Conservation (phyloP, 2,329 filamentous ascomycete species). For the Juglanconis juglandina region DNA sequence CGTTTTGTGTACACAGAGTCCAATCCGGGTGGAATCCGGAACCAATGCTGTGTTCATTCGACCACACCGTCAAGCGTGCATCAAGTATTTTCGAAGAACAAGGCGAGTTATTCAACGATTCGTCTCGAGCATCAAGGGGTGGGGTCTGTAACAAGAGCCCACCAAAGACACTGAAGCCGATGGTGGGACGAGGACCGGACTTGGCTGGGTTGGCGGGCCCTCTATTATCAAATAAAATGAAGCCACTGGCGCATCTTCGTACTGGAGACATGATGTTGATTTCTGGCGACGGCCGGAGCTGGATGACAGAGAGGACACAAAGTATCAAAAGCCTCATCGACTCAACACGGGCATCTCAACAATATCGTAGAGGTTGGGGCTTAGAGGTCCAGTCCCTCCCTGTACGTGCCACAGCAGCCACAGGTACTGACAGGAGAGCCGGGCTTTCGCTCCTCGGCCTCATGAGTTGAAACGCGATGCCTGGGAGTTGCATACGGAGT, state of each 20-base stretch:
- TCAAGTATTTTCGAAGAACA: neutral
- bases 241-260: no score
- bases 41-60: neutral
- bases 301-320: no score
- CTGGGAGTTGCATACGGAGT: neutral
- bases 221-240: no score
- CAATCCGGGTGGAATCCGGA: neutral
- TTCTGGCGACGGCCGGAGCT: no score
- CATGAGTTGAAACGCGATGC: neutral
- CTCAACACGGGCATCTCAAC: no score
- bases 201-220: neutral
- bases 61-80: no score
- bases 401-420: no score
- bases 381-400: no score
- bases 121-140: neutral
- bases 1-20: neutral
- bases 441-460: conserved; percentile 11
- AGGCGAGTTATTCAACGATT: neutral
- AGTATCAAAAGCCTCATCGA: no score
- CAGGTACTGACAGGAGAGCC: neutral
- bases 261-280: no score
- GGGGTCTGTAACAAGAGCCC: neutral
- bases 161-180: neutral
- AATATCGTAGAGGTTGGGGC: no score
- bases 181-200: neutral